Conservation (phyloP, 768 basidiomycete species). For the Boletus tylopilopsis region DNA sequence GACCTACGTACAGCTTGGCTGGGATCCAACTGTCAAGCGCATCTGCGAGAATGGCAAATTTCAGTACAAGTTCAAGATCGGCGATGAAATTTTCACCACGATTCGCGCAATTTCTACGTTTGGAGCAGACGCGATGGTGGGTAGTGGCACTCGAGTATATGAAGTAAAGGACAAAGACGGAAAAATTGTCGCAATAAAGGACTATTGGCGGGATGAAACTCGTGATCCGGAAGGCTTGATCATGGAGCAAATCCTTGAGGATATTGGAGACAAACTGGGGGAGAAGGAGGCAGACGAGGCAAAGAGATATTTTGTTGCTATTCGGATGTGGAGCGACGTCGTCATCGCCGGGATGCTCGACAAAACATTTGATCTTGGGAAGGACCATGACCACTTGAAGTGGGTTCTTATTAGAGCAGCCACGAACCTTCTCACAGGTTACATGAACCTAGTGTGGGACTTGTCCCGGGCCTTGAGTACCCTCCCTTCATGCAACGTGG, state of each 20-base stretch:
- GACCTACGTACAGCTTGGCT: background rate
- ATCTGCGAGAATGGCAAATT: background rate
- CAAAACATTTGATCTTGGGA: background rate
- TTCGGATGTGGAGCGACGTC: background rate
- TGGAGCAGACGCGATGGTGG: background rate
- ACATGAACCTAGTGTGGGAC: background rate
- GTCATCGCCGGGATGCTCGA: background rate
- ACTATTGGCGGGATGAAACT: background rate
- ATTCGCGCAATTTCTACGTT: background rate
- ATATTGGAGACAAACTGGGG: background rate
- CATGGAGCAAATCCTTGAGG: background rate
- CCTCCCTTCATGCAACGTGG: too few relatives aligned
- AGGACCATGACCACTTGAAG: too few relatives aligned
- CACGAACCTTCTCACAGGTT: too few relatives aligned
- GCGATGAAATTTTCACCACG: background rate
- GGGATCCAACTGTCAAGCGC: background rate
- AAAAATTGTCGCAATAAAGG: background rate
- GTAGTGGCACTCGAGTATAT: background rate
- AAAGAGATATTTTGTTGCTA: background rate
- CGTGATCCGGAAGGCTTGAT: background rate
- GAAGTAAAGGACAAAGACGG: background rate
- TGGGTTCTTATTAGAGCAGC: too few relatives aligned
- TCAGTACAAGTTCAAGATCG: background rate
- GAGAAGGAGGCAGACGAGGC: background rate
- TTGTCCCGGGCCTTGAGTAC: background rate